Evolutionary conservation across 1,139 yeast genomes (phyloP).

Genomic region (Zygosaccharomyces sapae): DNA sequence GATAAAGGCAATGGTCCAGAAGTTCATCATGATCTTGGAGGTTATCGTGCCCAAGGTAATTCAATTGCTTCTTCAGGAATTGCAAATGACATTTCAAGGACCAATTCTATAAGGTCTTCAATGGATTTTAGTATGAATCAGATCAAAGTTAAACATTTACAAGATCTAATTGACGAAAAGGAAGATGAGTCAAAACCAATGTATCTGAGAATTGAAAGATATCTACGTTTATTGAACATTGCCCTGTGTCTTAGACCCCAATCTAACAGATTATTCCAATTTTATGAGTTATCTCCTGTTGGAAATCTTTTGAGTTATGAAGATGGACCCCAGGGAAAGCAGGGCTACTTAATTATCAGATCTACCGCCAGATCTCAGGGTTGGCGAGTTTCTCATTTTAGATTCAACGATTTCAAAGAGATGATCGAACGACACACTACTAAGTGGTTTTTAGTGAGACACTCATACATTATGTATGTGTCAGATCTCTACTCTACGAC

Average conservation of each 20-base stretch:
- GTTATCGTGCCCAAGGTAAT: not conserved
- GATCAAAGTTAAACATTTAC: constrained; percentile 31
- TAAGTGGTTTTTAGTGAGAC: constrained; percentile 87
- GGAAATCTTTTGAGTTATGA: constrained; percentile 82
- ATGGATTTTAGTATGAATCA: constrained; percentile 24
- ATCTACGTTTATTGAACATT: constrained; percentile 57
- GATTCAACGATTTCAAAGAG: constrained; percentile 69
- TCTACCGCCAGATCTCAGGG: constrained; percentile 86
- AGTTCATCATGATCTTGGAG: not conserved
- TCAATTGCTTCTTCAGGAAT: not conserved
- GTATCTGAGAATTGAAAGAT: constrained; percentile 48
- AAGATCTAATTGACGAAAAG: constrained; percentile 31
- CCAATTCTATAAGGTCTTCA: constrained; percentile 16
- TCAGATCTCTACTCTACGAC: constrained; percentile 81
- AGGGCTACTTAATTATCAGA: constrained; percentile 75
- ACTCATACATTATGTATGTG: constrained; percentile 80
- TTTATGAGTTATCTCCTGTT: constrained; percentile 85
- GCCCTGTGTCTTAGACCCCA: constrained; percentile 70
- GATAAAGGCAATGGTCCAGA: not conserved
- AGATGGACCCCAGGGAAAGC: constrained; percentile 78
- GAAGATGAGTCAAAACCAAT: constrained; percentile 30
- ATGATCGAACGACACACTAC: constrained; percentile 87
- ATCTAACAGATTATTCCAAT: constrained; percentile 75
- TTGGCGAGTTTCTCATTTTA: constrained; percentile 92
- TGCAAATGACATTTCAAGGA: constrained; percentile 9